phyloP scores from a whole-genome alignment of 75 land plant species.

The Adiantum capillusveneris region DNA sequence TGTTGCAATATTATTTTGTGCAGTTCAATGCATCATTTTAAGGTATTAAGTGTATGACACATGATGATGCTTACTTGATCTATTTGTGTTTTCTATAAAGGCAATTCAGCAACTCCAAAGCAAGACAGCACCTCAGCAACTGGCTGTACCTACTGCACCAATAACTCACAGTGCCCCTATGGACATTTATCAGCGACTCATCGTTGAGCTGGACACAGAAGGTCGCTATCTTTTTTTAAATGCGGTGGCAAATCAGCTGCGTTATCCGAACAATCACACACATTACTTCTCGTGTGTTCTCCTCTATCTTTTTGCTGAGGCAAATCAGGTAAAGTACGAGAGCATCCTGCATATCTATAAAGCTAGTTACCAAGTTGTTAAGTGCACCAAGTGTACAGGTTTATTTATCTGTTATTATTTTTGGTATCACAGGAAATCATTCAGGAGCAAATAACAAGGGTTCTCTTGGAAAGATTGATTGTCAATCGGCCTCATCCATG shows the following conservation, averaged over 20 bases:
- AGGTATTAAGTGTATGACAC: neutral
- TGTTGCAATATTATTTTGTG: no score
- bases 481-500: slow-evolving; percentile 96
- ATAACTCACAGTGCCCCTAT: slow-evolving; percentile 49
- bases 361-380: no score
- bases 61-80: neutral
- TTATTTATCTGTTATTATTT: no score
- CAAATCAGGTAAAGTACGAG: slow-evolving; percentile 47
- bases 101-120: slow-evolving; percentile 81
- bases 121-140: slow-evolving; percentile 51
- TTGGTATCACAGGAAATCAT: slow-evolving; percentile 71
- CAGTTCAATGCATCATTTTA: no score
- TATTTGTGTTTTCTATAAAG: slow-evolving; percentile 18
- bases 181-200: slow-evolving; percentile 65
- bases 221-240: slow-evolving; percentile 93
- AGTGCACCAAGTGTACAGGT: no score
- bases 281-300: slow-evolving; percentile 92
- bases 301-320: slow-evolving; percentile 75
- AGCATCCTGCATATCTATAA: neutral
- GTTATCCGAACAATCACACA: slow-evolving; percentile 95
- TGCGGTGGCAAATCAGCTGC: slow-evolving; percentile 90
- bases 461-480: slow-evolving; percentile 82
- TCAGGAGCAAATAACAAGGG: slow-evolving; percentile 95
- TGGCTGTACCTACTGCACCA: slow-evolving; percentile 42
- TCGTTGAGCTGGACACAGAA: slow-evolving; percentile 76